Evolutionary conservation across 805 yeast species (phyloP), one percentile per base, ranked within the genome.

Genomic region (Diddensiella transvaalensis): DNA sequence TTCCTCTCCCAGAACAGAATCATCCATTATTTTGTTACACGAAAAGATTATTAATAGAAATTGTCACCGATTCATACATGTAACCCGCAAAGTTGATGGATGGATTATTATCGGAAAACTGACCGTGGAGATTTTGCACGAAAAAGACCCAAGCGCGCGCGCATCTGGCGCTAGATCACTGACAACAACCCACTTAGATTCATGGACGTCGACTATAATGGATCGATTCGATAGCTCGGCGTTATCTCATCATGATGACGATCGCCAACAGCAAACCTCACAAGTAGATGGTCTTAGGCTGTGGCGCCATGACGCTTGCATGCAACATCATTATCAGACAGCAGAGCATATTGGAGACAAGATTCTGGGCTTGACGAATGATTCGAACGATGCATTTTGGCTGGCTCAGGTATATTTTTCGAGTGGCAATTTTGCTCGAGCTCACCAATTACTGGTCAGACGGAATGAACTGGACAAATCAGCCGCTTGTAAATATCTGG

Each of bases 341-440:
- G 97, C 98, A 0, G 91, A 85, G 58, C 88, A 82, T 62, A 78
- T 93, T 22, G 98, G 96, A 13, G 96, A 93, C 68, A 91, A 90
- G 59, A 87, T 93, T 4, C 74, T 87, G 37, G 78, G 89, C 1
- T 69, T 93, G 51, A 89, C 97, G 0, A 75, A 60, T 50, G 96
- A 90, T 61, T 85, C 96, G 11, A 87, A 84, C 60, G 98, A 91
- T 63, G 96, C 96, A 8, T 91, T 88, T 65, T 90, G 97, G 96
- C 73, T 91, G 24, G 96, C 96, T 0, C 96, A 91, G 68, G 95
- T 86, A 3, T 82, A 85, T 63, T 87, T 80, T 64, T 72, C 81
- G 48, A 80, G 79, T 48, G 91, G 91, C 8, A 79, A 85, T 60
- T 89, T 80, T 65, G 75, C 83, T 36, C 73, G 96, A 29, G 96